Evolutionary conservation across 2,329 filamentous ascomycete species (phyloP).

Genomic region (Pestalotiopsis fici): DNA sequence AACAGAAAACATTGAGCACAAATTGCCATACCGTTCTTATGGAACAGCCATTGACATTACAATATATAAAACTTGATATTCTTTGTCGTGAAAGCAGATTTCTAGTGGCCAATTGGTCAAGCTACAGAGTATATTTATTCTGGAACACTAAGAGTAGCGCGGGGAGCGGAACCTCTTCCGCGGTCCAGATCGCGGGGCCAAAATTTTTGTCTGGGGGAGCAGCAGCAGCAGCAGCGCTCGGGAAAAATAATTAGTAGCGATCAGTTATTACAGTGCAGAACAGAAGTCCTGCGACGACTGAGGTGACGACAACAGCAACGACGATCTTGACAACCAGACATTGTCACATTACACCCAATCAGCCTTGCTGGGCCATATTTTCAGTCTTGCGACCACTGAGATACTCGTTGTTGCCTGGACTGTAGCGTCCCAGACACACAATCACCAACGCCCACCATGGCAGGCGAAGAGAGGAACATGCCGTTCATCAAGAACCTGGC

Average conservation of each 20-base stretch:
- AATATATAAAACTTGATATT: no score
- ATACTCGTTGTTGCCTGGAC: neutral
- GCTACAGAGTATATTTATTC: no score
- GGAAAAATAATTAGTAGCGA: neutral
- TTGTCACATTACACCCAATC: neutral
- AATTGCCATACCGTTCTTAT: no score
- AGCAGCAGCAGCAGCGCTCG: neutral
- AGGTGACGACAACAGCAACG: neutral
- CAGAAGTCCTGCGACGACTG: neutral
- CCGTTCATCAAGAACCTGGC: conserved; percentile 84
- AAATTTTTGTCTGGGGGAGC: conserved; percentile 4
- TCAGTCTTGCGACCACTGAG: neutral
- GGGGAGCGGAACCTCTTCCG: conserved; percentile 8
- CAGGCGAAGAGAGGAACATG: conserved; percentile 49
- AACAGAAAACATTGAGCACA: no score
- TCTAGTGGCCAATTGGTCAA: no score
- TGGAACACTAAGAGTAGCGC: no score
- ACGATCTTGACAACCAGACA: neutral
- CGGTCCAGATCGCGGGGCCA: conserved; percentile 5
- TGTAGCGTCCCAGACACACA: neutral
- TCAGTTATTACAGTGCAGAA: neutral
- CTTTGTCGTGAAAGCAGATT: no score
- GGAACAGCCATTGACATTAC: no score
- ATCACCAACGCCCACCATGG: conserved; percentile 26
- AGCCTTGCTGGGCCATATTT: neutral